Percentiles rank a stretch among this genome's conserved stretches.
phyloP scores from a whole-genome alignment of 1,284 basidiomycete species.

The Melanopsichium pennsylvanicum region DNA sequence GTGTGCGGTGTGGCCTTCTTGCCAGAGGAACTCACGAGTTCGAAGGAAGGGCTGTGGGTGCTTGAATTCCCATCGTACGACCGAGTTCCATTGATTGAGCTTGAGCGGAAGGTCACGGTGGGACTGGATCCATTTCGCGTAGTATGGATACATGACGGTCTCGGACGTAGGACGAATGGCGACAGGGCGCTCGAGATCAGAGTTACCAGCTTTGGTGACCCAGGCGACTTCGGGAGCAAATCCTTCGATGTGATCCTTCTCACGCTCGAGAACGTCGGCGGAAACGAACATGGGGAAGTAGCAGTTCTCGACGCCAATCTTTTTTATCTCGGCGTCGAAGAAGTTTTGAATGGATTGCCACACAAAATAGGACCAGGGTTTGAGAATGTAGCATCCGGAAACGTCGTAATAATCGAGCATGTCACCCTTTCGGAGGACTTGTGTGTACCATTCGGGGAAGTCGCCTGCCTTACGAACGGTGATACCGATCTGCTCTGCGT shows the following conservation, averaged over 20 bases:
- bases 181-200: slow-evolving; percentile 94
- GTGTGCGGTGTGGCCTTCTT: slow-evolving; percentile 97
- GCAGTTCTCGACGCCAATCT: slow-evolving; percentile 92
- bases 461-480: slow-evolving; percentile 63
- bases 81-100: slow-evolving; percentile 98
- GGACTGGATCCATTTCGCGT: slow-evolving; percentile 97
- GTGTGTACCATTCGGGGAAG: slow-evolving; percentile 65
- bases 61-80: slow-evolving; percentile 99
- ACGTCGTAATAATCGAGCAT: slow-evolving; percentile 99
- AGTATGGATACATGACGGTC: slow-evolving; percentile 96
- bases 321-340: slow-evolving; percentile 76
- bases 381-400: slow-evolving; percentile 97
- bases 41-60: slow-evolving; percentile 98
- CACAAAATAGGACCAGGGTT: slow-evolving; percentile 95
- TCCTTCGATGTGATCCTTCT: slow-evolving; percentile 99
- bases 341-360: slow-evolving; percentile 89
- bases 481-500: slow-evolving; percentile 65
- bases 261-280: slow-evolving; percentile 86
- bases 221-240: slow-evolving; percentile 99
- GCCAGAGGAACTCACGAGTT: slow-evolving; percentile 99
- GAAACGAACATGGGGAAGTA: slow-evolving; percentile 99
- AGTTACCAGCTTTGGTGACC: slow-evolving; percentile 93
- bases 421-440: slow-evolving; percentile 97
- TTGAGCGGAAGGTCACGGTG: slow-evolving; percentile 96
- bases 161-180: slow-evolving; percentile 98